Percentiles rank a stretch among this genome's conserved stretches.
Conservation (phyloP, 83 land plant genomes). For the Picea abies region DNA sequence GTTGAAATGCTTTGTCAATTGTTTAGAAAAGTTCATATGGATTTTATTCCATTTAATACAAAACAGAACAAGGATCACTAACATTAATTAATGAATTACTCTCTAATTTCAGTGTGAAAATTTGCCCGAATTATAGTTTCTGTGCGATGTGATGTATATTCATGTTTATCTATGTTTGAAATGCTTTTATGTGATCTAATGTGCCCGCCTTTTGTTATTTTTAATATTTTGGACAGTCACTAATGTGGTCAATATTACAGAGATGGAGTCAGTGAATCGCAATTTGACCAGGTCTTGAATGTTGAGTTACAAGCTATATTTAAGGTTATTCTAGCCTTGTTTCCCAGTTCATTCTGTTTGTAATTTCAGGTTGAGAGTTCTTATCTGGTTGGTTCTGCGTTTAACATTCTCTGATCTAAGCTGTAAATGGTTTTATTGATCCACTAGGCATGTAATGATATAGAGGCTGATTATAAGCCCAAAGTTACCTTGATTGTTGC, state of each 20-base stretch:
- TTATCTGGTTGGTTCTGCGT: neutral
- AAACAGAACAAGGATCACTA: no score
- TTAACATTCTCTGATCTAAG: neutral
- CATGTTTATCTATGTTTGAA: no score
- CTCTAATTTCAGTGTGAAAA: no score
- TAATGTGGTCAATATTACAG: constrained; percentile 20
- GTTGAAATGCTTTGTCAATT: no score
- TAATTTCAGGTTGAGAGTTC: neutral
- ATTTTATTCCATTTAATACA: neutral
- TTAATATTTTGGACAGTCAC: neutral
- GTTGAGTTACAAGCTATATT: constrained; percentile 62
- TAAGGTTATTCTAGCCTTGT: constrained; percentile 34
- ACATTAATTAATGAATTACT: no score
- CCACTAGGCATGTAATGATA: constrained; percentile 69
- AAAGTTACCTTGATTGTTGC: constrained; percentile 83
- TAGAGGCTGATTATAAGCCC: constrained; percentile 59
- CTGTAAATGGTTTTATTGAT: neutral
- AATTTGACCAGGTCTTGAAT: constrained; percentile 69
- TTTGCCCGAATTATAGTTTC: no score
- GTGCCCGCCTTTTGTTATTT: neutral
- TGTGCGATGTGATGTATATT: no score
- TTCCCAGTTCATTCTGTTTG: no score
- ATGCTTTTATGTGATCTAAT: neutral
- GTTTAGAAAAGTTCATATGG: no score
- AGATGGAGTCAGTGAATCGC: constrained; percentile 82